These are phyloP conservation scores for Scenedesmus sp. DNA, from an alignment of 163 green algal genomes.

Conservation along the genomic window DNA sequence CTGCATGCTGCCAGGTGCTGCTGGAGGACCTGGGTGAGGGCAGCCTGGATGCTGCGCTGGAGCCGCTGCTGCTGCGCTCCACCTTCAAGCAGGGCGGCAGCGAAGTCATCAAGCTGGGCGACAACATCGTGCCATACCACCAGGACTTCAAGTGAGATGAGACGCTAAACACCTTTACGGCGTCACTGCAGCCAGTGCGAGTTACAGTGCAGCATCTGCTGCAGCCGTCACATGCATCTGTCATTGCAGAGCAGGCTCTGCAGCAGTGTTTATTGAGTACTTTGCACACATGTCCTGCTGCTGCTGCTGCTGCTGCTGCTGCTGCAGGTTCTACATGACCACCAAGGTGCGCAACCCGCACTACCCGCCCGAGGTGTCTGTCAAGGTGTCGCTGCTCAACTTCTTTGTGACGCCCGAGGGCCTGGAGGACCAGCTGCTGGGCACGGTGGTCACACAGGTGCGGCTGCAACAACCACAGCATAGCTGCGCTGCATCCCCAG, in stretches of 20 bases:
- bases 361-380: slow-evolving; percentile 83
- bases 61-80: slow-evolving; percentile 85
- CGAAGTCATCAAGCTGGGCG: slow-evolving; percentile 88
- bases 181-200: not conserved
- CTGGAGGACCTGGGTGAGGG: slow-evolving; percentile 35
- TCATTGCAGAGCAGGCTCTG: not conserved
- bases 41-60: slow-evolving; percentile 80
- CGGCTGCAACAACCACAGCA: not conserved
- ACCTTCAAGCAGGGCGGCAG: slow-evolving; percentile 84
- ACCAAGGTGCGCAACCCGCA: slow-evolving; percentile 87
- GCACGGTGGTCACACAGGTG: slow-evolving; percentile 74
- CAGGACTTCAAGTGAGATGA: slow-evolving; percentile 77
- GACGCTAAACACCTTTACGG: not conserved
- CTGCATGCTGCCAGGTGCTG: slow-evolving; percentile 18
- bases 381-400: slow-evolving; percentile 88
- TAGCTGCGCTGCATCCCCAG: too few species aligned
- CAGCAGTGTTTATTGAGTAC: not conserved
- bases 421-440: slow-evolving; percentile 89
- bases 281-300: not conserved
- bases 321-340: slow-evolving; percentile 84
- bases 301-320: not conserved
- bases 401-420: slow-evolving; percentile 85
- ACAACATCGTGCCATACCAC: slow-evolving; percentile 90
- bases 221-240: not conserved
- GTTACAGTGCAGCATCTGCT: not conserved